A percentile compares a stretch with the other conserved stretches of the same genome.
phyloP scores from a whole-genome alignment of 139 green algal genomes.

The Micractinium conductrix region DNA sequence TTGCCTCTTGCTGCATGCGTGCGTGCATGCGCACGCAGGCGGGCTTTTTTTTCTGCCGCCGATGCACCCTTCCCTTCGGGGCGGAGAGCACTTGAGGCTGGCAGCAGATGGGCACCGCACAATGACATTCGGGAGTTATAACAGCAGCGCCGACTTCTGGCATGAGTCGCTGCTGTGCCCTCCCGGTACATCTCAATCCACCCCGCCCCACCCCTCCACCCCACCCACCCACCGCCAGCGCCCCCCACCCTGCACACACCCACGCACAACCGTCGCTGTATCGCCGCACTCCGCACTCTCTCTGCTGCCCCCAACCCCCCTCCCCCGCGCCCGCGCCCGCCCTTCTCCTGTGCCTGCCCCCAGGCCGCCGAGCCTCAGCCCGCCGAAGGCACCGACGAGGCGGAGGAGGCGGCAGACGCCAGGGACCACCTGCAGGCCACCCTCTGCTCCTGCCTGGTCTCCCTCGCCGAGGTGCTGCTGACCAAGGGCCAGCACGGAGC shows the following conservation, averaged over 20 bases:
- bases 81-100: not conserved
- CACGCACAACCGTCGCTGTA: not conserved
- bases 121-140: not conserved
- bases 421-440: constrained; percentile 49
- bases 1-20: too few species aligned
- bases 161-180: constrained; percentile 11
- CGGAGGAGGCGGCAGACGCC: not conserved
- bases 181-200: not conserved
- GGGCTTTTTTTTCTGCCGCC: constrained; percentile 29
- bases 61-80: too few species aligned
- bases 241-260: not conserved
- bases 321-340: too few species aligned
- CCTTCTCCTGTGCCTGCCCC: not conserved
- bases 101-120: constrained; percentile 30
- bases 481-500: constrained; percentile 33
- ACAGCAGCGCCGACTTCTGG: not conserved
- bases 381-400: not conserved
- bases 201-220: not conserved
- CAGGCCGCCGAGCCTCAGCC: constrained; percentile 13
- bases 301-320: not conserved
- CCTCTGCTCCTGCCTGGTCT: constrained; percentile 65
- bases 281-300: not conserved
- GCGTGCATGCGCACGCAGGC: not conserved
- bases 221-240: too few species aligned
- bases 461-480: constrained; percentile 72